These are phyloP conservation scores for Kodamaea jinghongensis DNA, from an alignment of 805 yeast species.

Conservation along the genomic window DNA sequence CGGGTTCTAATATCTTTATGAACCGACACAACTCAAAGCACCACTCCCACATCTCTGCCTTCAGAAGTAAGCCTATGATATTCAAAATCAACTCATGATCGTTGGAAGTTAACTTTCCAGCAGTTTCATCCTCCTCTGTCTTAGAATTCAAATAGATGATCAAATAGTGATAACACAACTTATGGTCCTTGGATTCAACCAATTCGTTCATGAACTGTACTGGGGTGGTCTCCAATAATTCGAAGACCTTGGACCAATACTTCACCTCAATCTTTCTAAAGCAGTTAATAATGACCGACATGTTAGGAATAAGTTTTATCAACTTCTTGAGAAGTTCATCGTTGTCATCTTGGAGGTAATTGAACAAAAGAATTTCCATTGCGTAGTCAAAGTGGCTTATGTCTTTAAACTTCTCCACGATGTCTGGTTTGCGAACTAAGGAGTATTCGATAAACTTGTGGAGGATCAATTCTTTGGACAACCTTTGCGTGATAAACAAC, in stretches of 20 bases:
- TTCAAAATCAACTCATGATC: slow-evolving; percentile 43
- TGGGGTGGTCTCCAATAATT: slow-evolving; percentile 41
- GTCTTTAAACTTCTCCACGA: slow-evolving; percentile 34
- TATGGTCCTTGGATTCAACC: slow-evolving; percentile 41
- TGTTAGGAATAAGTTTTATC: slow-evolving; percentile 24
- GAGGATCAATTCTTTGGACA: slow-evolving; percentile 43
- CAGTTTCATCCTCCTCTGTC: slow-evolving; percentile 29
- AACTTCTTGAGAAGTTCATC: slow-evolving; percentile 24
- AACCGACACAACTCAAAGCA: slow-evolving; percentile 55
- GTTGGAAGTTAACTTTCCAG: slow-evolving; percentile 19
- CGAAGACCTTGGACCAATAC: slow-evolving; percentile 52
- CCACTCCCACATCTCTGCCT: slow-evolving; percentile 47
- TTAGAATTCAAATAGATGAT: slow-evolving; percentile 53
- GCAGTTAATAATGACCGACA: slow-evolving; percentile 47
- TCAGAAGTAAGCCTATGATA: slow-evolving; percentile 42
- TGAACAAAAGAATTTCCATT: slow-evolving; percentile 47
- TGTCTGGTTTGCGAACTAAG: slow-evolving; percentile 24
- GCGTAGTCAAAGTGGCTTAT: slow-evolving; percentile 48
- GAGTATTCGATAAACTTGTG: slow-evolving; percentile 49
- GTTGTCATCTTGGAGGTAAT: slow-evolving; percentile 30
- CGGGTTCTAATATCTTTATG: slow-evolving; percentile 46
- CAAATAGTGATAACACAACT: slow-evolving; percentile 50
- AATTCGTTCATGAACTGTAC: slow-evolving; percentile 42
- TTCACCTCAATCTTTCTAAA: slow-evolving; percentile 57
- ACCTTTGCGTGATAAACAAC: slow-evolving; percentile 23